A percentile compares a stretch with the other conserved stretches of the same genome.
phyloP scores from a whole-genome alignment of 139 green algal genomes.

The Picochlorum sp. region DNA sequence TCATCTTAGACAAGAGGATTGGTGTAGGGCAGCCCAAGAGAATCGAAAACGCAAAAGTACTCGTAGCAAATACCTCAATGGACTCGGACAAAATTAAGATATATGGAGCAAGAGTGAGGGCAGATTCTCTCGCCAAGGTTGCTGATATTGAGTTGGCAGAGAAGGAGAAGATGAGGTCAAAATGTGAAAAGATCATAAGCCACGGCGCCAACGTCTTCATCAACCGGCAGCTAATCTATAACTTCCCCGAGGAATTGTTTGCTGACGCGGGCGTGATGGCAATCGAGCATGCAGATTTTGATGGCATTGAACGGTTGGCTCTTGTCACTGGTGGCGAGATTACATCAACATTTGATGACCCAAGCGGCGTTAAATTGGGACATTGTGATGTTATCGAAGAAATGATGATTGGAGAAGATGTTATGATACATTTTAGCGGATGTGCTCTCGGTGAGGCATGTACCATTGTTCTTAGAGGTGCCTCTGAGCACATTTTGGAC shows the following conservation, averaged over 20 bases:
- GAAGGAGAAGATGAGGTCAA: conserved; percentile 93
- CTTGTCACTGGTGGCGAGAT: conserved; percentile 97
- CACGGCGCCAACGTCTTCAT: conserved; percentile 97
- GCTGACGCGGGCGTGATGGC: conserved; percentile 67
- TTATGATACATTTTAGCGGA: conserved; percentile 92
- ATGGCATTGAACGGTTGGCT: conserved; percentile 93
- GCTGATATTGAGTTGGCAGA: conserved; percentile 95
- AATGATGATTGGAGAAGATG: conserved; percentile 95
- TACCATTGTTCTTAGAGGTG: conserved; percentile 94
- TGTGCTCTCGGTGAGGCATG: conserved; percentile 88
- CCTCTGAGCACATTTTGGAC: conserved; percentile 87
- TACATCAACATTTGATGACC: conserved; percentile 88
- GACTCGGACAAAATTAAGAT: conserved; percentile 99
- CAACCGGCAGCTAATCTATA: conserved; percentile 99
- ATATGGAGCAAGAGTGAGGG: conserved; percentile 75
- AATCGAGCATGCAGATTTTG: conserved; percentile 86
- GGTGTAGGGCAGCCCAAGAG: conserved; percentile 93
- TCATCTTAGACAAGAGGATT: conserved; percentile 98
- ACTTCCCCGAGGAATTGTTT: conserved; percentile 95
- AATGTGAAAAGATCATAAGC: conserved; percentile 83
- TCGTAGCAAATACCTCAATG: conserved; percentile 99
- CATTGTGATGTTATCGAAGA: conserved; percentile 85
- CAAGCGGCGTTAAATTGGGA: conserved; percentile 72
- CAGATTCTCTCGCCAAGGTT: conserved; percentile 83
- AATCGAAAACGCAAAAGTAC: conserved; percentile 92